Evolutionary conservation across 2,329 filamentous ascomycete species (phyloP).

Genomic region (Anisogramma anomala): DNA sequence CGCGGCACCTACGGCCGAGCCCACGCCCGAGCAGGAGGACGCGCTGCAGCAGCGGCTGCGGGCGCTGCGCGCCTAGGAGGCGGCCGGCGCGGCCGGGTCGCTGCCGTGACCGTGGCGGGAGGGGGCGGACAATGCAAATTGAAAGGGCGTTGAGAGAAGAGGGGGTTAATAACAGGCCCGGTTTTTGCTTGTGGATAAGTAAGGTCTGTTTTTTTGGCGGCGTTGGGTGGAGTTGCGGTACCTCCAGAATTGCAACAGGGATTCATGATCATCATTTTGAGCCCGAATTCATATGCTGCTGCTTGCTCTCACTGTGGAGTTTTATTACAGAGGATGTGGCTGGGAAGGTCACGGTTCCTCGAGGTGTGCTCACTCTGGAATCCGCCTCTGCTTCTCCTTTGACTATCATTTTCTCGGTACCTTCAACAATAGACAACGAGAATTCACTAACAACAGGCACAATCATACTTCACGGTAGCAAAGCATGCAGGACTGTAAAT

Average conservation of each 20-base stretch:
- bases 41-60: constrained; percentile 52
- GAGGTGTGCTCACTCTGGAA: too few relatives aligned
- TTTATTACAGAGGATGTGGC: not conserved
- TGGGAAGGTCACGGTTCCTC: too few relatives aligned
- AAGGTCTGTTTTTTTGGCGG: constrained; percentile 1
- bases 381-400: too few relatives aligned
- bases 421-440: too few relatives aligned
- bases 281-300: not conserved
- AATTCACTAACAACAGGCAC: too few relatives aligned
- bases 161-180: not conserved
- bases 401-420: too few relatives aligned
- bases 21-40: constrained; percentile 69
- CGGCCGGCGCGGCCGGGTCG: not conserved
- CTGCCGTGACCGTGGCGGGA: constrained; percentile 1
- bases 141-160: not conserved
- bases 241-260: constrained; percentile 1
- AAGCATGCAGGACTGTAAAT: too few relatives aligned
- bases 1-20: constrained; percentile 47
- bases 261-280: constrained; percentile 4
- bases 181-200: not conserved
- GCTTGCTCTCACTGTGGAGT: too few relatives aligned
- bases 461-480: too few relatives aligned
- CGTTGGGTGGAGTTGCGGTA: constrained; percentile 9
- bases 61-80: constrained; percentile 38
- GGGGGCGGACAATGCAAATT: not conserved